Evolutionary conservation across 2,329 filamentous ascomycete species (phyloP).

Genomic region (Aureobasidium pullulans): DNA sequence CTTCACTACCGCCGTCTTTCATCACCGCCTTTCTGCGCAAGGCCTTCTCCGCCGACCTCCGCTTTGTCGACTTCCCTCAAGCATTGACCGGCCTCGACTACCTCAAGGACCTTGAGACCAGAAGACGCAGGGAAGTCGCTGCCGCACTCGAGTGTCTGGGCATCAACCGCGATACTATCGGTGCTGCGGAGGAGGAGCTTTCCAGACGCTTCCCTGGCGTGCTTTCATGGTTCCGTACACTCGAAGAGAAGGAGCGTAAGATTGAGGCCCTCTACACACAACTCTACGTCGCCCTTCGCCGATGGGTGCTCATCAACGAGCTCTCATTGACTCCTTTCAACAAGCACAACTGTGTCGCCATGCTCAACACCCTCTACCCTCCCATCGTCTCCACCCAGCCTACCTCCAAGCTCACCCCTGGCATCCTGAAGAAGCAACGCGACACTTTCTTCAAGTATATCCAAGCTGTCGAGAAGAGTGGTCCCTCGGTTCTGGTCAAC

Average conservation of each 20-base stretch:
- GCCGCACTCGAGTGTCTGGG: constrained; percentile 48
- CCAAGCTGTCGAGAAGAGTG: constrained; percentile 48
- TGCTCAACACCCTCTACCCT: constrained; percentile 61
- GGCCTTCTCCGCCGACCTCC: constrained; percentile 50
- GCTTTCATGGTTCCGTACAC: constrained; percentile 44
- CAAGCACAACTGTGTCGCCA: constrained; percentile 58
- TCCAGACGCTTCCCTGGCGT: constrained; percentile 47
- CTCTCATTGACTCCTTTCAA: constrained; percentile 55
- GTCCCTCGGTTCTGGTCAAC: constrained; percentile 44
- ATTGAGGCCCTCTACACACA: constrained; percentile 53
- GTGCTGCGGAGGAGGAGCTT: constrained; percentile 40
- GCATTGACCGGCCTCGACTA: constrained; percentile 60
- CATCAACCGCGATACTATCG: constrained; percentile 39
- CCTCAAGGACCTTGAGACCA: constrained; percentile 54
- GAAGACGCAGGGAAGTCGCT: constrained; percentile 51
- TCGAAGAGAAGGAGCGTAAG: constrained; percentile 40
- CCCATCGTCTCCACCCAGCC: constrained; percentile 44
- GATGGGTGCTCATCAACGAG: constrained; percentile 61
- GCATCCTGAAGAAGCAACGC: constrained; percentile 50
- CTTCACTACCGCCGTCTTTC: constrained; percentile 55
- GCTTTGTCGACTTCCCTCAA: constrained; percentile 57
- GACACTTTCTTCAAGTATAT: constrained; percentile 58
- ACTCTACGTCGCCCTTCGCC: constrained; percentile 53
- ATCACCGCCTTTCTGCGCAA: constrained; percentile 55
- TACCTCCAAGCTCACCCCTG: constrained; percentile 45